Evolutionary conservation across 192 early-diverging fungal genomes (phyloP), one percentile per base, ranked within the genome.

Genomic region (Linnemannia exigua): DNA sequence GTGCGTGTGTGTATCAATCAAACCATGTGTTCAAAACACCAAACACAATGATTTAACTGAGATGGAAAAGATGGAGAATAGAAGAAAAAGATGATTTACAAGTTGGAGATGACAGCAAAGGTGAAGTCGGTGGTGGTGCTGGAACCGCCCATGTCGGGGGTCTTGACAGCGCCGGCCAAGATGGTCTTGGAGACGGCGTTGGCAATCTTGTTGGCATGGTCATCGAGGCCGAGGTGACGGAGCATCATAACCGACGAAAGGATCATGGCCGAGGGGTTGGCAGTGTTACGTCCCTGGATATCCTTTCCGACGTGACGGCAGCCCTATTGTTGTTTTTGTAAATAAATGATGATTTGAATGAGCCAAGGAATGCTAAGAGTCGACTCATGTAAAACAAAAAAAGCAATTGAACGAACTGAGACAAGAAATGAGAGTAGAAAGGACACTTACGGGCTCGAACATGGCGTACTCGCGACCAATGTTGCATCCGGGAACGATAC

Each of bases 221-320:
- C 92, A 88, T 94, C 91, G 77, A 99, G 94, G 87, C 95, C 94
- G 72, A 99, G 89, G 90, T 98, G 98, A 88, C 97, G 95, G 75
- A 99, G 93, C 96, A 99, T 96, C 93, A 97, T 95, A 67, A 99
- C 96, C 33, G 96, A 95, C 44, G 95, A 97, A 78, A 99, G 92
- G 74, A 99, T 87, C 89, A 99, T 90, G 68, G 97, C 95, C 61
- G 97, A 96, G 25, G 98, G 98, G 91, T 99, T 99, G 82, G 98
- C 98, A 28, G 91, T 90, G 96, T 99, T 99, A 87, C 92, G 90
- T 87, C 96, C 96, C 92, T 96, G 93, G 81, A 99, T 96, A 89
- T 98, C 97, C 91, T 94, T 95, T 89, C 96, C 98, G 75, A 99
- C 98, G 90, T 99, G 98, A 92, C 98, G 97, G 90, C 97, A 99